A percentile compares a stretch with the other conserved stretches of the same genome.
These are phyloP conservation scores for Curvularia sp. DNA, from an alignment of 2,329 filamentous ascomycete species.

Conservation along the genomic window DNA sequence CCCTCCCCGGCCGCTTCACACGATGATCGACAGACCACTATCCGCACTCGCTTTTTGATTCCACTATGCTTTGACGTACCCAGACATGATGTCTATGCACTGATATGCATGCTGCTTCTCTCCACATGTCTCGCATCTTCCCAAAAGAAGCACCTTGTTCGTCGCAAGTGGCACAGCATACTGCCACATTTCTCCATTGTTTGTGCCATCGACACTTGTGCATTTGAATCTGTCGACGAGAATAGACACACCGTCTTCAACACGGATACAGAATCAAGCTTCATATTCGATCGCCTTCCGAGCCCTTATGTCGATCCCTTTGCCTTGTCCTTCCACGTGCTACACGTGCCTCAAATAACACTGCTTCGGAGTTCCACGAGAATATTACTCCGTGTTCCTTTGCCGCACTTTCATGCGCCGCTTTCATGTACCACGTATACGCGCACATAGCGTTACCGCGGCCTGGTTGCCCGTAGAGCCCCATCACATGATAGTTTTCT, in stretches of 20 bases:
- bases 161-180: not conserved
- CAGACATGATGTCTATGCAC: not conserved
- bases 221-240: not conserved
- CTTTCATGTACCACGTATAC: not conserved
- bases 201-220: not conserved
- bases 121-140: not conserved
- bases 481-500: not conserved
- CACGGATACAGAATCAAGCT: not conserved
- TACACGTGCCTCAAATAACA: not conserved
- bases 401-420: not conserved
- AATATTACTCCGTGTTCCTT: not conserved
- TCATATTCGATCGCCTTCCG: not conserved
- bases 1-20: not conserved
- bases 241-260: not conserved
- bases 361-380: not conserved
- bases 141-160: not conserved
- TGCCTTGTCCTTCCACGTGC: not conserved
- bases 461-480: not conserved
- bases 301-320: not conserved
- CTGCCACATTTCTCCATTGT: not conserved
- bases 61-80: not conserved
- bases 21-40: not conserved
- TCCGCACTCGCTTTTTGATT: not conserved
- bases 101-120: not conserved
- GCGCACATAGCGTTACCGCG: not conserved